Percentiles rank a stretch among this genome's conserved stretches.
Evolutionary conservation across 768 basidiomycete genomes (phyloP).

Genomic region (Hypholoma fasciculare): DNA sequence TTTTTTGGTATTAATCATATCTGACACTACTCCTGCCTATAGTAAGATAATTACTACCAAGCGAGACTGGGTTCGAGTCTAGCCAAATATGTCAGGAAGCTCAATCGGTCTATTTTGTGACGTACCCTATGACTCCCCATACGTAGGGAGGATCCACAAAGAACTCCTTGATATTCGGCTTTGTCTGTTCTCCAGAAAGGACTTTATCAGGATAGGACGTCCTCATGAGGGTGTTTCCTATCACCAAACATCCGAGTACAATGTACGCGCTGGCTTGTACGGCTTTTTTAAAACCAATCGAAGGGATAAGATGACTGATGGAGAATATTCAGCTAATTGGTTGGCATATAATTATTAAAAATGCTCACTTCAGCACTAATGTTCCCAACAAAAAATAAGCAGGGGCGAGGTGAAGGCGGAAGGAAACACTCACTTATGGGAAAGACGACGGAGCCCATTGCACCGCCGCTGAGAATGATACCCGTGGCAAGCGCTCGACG

Average conservation of each 20-base stretch:
- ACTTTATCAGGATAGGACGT: constrained; percentile 4
- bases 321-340: background rate
- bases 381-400: no score
- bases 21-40: no score
- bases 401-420: background rate
- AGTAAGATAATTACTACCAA: no score
- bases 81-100: background rate
- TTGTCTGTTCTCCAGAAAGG: background rate
- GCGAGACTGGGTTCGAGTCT: no score
- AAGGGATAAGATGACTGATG: constrained; percentile 21
- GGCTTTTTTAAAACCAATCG: constrained; percentile 21
- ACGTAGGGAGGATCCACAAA: constrained; percentile 26
- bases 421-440: constrained; percentile 21
- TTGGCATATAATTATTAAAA: background rate
- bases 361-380: constrained; percentile 23
- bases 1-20: no score
- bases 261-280: constrained; percentile 24
- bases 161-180: constrained; percentile 22
- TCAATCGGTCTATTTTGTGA: constrained; percentile 4
- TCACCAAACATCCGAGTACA: constrained; percentile 19
- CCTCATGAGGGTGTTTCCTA: constrained; percentile 25
- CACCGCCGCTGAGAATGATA: background rate
- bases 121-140: constrained; percentile 21
- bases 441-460: background rate
- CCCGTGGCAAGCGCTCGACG: background rate